These are phyloP conservation scores for Wickerhamiella sorbophila DNA, from an alignment of 805 yeast species.

Conservation along the genomic window DNA sequence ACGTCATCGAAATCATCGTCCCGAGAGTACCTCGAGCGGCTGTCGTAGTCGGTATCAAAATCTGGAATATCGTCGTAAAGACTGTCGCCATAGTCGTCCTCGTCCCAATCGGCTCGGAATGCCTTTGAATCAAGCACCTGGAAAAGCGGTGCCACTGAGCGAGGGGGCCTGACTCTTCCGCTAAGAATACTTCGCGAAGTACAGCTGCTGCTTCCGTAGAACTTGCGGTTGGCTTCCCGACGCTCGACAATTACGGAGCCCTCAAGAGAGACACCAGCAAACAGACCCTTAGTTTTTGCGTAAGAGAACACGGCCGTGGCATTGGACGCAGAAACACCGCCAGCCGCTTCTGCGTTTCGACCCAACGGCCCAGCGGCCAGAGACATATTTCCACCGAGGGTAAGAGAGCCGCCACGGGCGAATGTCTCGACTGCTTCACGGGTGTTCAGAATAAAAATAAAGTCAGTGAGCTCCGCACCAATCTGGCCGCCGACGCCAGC, in stretches of 20 bases:
- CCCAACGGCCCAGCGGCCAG: conserved; percentile 97
- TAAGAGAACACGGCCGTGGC: conserved; percentile 88
- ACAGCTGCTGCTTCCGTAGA: conserved; percentile 72
- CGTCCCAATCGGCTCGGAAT: conserved; percentile 37
- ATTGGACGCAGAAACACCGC: conserved; percentile 73
- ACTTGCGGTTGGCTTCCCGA: conserved; percentile 91
- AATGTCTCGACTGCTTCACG: conserved; percentile 83
- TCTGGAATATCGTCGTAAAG: conserved; percentile 67
- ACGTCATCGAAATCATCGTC: conserved; percentile 12
- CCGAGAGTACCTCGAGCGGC: conserved; percentile 1
- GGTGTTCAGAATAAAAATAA: conserved; percentile 81
- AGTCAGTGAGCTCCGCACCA: conserved; percentile 93
- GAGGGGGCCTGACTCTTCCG: conserved; percentile 87
- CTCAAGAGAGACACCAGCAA: conserved; percentile 94
- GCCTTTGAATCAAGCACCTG: conserved; percentile 76
- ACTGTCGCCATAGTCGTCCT: conserved; percentile 46
- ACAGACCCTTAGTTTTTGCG: conserved; percentile 90
- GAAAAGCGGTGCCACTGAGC: conserved; percentile 76
- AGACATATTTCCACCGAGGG: conserved; percentile 88
- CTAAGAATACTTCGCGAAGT: conserved; percentile 74
- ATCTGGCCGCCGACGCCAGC: conserved; percentile 98
- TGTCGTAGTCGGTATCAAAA: conserved; percentile 34
- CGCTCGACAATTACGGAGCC: conserved; percentile 95
- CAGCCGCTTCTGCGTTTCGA: conserved; percentile 94
- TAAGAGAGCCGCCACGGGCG: conserved; percentile 86